Base-by-base conservation (phyloP, 2,329 filamentous ascomycete species). In the Aspergillus uvarum region DNA sequence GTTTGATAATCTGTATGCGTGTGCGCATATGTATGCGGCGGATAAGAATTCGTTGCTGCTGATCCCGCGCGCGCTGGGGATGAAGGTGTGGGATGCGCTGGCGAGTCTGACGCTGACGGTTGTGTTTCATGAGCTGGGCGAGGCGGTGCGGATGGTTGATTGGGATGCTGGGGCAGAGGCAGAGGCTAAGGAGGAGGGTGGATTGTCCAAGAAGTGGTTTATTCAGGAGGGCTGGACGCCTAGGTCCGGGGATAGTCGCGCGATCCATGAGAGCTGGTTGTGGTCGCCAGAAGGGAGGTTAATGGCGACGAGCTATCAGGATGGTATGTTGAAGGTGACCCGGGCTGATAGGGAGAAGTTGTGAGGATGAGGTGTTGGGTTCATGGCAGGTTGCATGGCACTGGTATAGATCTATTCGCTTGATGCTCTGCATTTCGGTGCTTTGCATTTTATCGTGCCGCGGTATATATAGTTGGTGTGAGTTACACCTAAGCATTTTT, bases 1-100 rank as follows among this genome's bases (percentile, higher is more conserved):
- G 61, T 75, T 69, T 53, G 78, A 82, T 32, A 86, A 86, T 63
- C 69, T 86, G 19, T 83, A 86, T 63, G 80, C 83, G 1, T 84
- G 81, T 64, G 83, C 82, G 3, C 84, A 87, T 68, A 73, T 85
- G 48, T 86, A 85, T 65, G 80, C 83, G 0, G 82, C 80, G 35
- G 84, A 86, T 64, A 79, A 81, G 24, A 86, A 86, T 59, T 81
- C 81, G 19, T 71, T 85, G 12, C 80, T 81, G 68, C 70, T 84
- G 49, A 77, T 85, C 2, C 76, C 81, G 2, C 82, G 82, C 22
- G 79, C 82, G 16, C 68, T 82, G n/a, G 78, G 78, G 0, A 70
- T 79, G 24, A 70, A 76, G 42, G 63, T 70, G 6, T 78, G 74
- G 60, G 72, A 68, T 0, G 74, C 75, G 22, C 80, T 83, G 75